Percentiles rank a stretch among this genome's conserved stretches.
Conservation (phyloP, 2,329 filamentous ascomycete species). For the Chalaropsis ovoidea region DNA sequence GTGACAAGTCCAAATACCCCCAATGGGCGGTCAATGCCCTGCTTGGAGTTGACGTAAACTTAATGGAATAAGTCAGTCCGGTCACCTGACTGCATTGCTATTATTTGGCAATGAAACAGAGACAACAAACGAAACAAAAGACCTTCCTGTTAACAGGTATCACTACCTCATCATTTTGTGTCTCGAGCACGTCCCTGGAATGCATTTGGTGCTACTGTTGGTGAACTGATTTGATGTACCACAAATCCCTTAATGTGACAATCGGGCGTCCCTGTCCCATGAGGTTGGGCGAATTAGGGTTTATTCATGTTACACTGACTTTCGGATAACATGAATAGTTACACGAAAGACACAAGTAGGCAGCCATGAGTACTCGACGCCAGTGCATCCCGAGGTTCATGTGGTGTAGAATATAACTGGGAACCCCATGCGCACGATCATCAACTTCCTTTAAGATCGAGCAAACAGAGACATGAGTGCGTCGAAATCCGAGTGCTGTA, state of each 20-base stretch:
- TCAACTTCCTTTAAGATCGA: too few species aligned
- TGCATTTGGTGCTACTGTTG: neutral
- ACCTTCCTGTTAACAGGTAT: neutral
- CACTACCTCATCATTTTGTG: neutral
- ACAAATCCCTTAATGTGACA: neutral
- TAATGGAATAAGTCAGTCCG: slow-evolving; percentile 36
- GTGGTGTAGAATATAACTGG: too few species aligned
- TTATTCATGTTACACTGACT: neutral
- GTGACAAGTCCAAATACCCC: slow-evolving; percentile 55
- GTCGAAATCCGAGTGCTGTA: too few species aligned
- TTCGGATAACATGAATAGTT: neutral
- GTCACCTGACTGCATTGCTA: neutral
- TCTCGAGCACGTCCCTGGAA: neutral
- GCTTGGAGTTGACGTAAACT: slow-evolving; percentile 66
- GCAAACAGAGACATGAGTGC: too few species aligned
- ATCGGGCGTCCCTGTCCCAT: neutral
- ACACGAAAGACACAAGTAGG: neutral
- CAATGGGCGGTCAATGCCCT: slow-evolving; percentile 77
- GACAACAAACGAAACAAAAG: neutral
- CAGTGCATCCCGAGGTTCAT: too few species aligned
- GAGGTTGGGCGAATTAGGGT: neutral
- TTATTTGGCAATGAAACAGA: neutral
- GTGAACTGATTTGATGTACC: neutral
- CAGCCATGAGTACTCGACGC: too few species aligned
- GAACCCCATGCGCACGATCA: too few species aligned